phyloP scores from a whole-genome alignment of 768 basidiomycete species.

The Pluteus cervinus region DNA sequence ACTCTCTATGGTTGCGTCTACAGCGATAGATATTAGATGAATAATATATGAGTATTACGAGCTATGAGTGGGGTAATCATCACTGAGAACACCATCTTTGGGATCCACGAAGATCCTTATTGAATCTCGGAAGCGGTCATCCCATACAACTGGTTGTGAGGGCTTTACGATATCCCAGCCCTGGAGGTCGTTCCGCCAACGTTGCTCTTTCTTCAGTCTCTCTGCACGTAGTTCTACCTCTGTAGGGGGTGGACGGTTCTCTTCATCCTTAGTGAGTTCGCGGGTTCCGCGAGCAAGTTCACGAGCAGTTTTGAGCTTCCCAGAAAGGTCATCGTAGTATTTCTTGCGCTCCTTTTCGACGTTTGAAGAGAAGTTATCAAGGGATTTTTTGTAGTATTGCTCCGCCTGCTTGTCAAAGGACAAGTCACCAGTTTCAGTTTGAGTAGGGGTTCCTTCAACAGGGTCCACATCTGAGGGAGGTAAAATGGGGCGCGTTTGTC shows the following conservation, averaged over 20 bases:
- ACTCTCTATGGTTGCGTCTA: constrained; percentile 5
- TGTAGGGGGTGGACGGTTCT: constrained; percentile 69
- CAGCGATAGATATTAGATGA: constrained; percentile 8
- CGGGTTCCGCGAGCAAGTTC: constrained; percentile 68
- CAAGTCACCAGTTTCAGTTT: constrained; percentile 52
- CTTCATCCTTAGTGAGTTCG: constrained; percentile 84
- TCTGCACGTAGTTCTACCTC: constrained; percentile 88
- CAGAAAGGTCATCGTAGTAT: constrained; percentile 70
- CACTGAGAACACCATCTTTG: constrained; percentile 15
- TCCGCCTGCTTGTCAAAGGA: constrained; percentile 72
- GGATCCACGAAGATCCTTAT: constrained; percentile 56
- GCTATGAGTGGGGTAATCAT: constrained; percentile 6
- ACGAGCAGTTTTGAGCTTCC: constrained; percentile 65
- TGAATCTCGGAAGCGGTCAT: constrained; percentile 57
- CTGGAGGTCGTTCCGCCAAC: constrained; percentile 74
- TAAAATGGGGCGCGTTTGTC: constrained; percentile 53
- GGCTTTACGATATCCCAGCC: constrained; percentile 79
- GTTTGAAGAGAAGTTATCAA: constrained; percentile 43
- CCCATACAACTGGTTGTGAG: constrained; percentile 64
- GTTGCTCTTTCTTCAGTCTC: constrained; percentile 80
- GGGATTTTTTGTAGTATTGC: constrained; percentile 59
- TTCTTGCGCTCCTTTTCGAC: constrained; percentile 65
- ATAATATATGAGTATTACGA: constrained; percentile 8
- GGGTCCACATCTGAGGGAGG: constrained; percentile 24
- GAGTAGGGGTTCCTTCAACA: too few species aligned